These are phyloP conservation scores for Echium plantagineum DNA, from an alignment of 257 asterid genomes.

Conservation along the genomic window DNA sequence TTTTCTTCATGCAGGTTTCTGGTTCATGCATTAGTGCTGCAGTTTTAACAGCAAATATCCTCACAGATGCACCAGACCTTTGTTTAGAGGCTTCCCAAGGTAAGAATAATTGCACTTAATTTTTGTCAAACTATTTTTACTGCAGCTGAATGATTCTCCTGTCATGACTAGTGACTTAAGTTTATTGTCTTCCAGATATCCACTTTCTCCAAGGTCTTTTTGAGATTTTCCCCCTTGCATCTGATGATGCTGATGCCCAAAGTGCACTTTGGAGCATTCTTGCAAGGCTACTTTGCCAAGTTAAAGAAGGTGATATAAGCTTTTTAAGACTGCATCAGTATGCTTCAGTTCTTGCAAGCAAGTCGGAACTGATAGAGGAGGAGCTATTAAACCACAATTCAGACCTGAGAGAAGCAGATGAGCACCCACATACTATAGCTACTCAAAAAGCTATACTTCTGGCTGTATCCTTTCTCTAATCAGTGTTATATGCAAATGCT, in stretches of 20 bases:
- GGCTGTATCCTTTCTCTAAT: constrained; percentile 52
- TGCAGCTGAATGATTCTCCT: constrained; percentile 4
- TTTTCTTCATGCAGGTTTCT: too few species aligned
- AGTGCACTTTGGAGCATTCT: constrained; percentile 71
- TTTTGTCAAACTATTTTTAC: constrained; percentile 6
- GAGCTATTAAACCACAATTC: constrained; percentile 38
- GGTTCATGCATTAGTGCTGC: too few species aligned
- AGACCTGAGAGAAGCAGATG: constrained; percentile 22
- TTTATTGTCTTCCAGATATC: constrained; percentile 38
- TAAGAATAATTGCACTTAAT: constrained; percentile 12
- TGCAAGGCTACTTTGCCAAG: constrained; percentile 39
- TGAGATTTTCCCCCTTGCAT: constrained; percentile 57
- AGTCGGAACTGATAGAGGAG: constrained; percentile 52
- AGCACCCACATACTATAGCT: constrained; percentile 15
- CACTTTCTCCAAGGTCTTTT: constrained; percentile 59
- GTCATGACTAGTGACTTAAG: constrained; percentile 2
- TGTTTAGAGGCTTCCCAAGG: constrained; percentile 33
- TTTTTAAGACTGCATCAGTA: constrained; percentile 30
- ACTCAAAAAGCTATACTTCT: constrained; percentile 25
- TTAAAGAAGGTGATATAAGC: constrained; percentile 35
- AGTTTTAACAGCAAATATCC: too few species aligned
- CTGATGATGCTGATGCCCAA: constrained; percentile 53
- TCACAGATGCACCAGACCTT: too few species aligned
- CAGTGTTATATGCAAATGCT: neutral
- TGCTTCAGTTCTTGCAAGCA: constrained; percentile 46